Conservation (phyloP, 2,329 filamentous ascomycete genomes). For the Colletotrichum gloeosporioides region DNA sequence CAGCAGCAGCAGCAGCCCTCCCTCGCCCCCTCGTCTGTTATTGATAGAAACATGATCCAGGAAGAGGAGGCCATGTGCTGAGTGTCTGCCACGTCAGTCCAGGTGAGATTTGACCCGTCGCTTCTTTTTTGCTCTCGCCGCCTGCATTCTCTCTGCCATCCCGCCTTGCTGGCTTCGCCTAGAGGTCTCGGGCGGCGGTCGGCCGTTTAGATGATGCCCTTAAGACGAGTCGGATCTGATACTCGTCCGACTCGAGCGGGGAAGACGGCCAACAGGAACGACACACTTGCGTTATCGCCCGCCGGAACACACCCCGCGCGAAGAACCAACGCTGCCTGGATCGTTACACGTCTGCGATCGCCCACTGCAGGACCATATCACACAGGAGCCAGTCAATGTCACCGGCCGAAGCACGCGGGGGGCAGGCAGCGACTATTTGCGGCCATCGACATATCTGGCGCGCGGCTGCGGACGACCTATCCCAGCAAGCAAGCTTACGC, state of each 20-base stretch:
- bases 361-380: not conserved
- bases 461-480: not conserved
- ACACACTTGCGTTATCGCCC: not conserved
- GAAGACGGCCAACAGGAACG: not conserved
- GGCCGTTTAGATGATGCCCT: not conserved
- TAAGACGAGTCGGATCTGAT: conserved; percentile 11
- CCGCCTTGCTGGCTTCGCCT: not conserved
- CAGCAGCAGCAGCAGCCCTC: not conserved
- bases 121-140: not conserved
- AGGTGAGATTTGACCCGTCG: conserved; percentile 20
- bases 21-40: not conserved
- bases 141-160: not conserved
- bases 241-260: not conserved
- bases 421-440: not conserved
- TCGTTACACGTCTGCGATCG: conserved; percentile 2
- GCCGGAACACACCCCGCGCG: not conserved
- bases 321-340: not conserved
- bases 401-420: not conserved
- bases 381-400: not conserved
- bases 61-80: conserved; percentile 1
- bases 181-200: not conserved
- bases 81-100: conserved; percentile 14
- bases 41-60: not conserved
- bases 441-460: not conserved
- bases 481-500: not conserved